Evolutionary conservation across 129 eudicot genomes (phyloP), one percentile per base, ranked within the genome.

Genomic region (Flaveria linearis): DNA sequence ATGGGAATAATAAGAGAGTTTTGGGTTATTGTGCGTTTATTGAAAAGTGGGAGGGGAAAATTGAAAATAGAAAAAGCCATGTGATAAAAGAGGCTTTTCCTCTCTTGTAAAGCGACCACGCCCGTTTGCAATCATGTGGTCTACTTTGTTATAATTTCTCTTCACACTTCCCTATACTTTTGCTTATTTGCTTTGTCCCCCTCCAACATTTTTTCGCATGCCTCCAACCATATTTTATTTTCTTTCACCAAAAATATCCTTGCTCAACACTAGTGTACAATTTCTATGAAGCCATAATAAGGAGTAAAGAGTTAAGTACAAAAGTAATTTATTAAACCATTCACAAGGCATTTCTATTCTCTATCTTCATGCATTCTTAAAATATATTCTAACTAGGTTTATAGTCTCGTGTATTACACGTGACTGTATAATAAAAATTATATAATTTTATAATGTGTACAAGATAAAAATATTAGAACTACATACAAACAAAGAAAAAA

Each of bases 41-140:
- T 15, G 81, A 68, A 77, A 72, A 77, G 57, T 67, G 76, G 55
- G 80, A 78, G 85, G 71, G 74, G 17, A 36, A 39, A 70, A 74
- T 77, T 83, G 85, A 80, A 78, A 73, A 73, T 51, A 78, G 45
- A 75, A 75, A 82, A 86, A 67, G 82, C 78, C 93, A 90, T 86
- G 93, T 88, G 93, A 84, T n/a, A 83, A 92, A 90, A 86, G 90
- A 77, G 80, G 84, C 87, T 85, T 85, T 63, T 85, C 76, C 64
- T 78, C 81, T 72, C 76, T 76, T 77, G 51, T 76, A 84, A 92
- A 90, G 94, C 88, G 86, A 90, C 89, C 96, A 92, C 96, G 96
- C 98, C 85, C 93, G 87, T 84, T 86, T 67, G 84, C 91, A 92
- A 89, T 90, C 86, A 89, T 92, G 82, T 73, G 91, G 93, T 89